Evolutionary conservation across 495 filamentous ascomycete genomes (phyloP).

Genomic region (Cryomyces minteri): DNA sequence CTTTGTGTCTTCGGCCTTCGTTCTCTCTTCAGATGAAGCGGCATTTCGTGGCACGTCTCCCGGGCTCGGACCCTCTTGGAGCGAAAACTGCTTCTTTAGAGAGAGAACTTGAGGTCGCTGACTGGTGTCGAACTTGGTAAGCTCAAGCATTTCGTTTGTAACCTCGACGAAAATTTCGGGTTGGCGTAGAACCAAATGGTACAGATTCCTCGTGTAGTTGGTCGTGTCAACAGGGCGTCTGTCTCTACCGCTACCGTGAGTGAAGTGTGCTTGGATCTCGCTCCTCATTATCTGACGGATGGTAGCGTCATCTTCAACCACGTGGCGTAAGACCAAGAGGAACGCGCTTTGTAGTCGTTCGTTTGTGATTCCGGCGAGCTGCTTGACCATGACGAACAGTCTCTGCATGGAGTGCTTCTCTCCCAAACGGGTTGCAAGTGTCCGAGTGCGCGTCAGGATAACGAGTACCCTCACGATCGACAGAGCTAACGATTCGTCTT

Average conservation of each 20-base stretch:
- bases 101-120: conserved; percentile 40
- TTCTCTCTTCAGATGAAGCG: conserved; percentile 11
- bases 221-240: conserved; percentile 47
- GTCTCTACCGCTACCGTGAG: conserved; percentile 29
- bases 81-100: conserved; percentile 24
- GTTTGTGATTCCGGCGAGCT: conserved; percentile 60
- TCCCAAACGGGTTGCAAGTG: conserved; percentile 54
- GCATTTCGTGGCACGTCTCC: not conserved
- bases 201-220: conserved; percentile 55
- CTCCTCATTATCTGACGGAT: conserved; percentile 83
- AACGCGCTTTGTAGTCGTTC: conserved; percentile 61
- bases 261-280: conserved; percentile 64
- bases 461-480: conserved; percentile 74
- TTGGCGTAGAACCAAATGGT: conserved; percentile 64
- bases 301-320: conserved; percentile 83
- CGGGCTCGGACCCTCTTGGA: not conserved
- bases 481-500: conserved; percentile 69
- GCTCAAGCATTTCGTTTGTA: conserved; percentile 68
- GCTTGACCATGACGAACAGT: conserved; percentile 86
- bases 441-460: conserved; percentile 64
- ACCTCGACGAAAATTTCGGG: conserved; percentile 82
- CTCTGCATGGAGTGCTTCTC: conserved; percentile 80
- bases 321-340: conserved; percentile 77
- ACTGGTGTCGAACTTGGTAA: conserved; percentile 38
- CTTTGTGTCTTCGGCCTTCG: conserved; percentile 21